Percentiles rank a stretch among this genome's conserved stretches.
These are phyloP conservation scores for Vigna hirtella DNA, from an alignment of 306 rosid species.

Conservation along the genomic window DNA sequence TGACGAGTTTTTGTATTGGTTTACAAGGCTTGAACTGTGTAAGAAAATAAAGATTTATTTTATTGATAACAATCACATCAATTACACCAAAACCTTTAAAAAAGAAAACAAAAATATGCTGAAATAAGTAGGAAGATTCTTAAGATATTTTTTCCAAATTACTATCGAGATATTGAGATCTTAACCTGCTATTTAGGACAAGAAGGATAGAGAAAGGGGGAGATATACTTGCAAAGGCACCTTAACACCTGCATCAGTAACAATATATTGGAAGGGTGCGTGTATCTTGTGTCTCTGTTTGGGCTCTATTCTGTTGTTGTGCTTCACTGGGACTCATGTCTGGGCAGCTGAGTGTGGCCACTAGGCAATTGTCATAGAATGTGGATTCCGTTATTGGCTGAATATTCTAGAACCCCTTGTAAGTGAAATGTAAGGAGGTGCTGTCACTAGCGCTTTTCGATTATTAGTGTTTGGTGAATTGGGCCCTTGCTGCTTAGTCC, in stretches of 20 bases:
- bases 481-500: background rate
- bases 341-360: background rate
- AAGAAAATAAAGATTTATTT: too few relatives aligned
- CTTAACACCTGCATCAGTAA: background rate
- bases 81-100: too few relatives aligned
- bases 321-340: background rate
- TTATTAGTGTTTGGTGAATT: conserved; percentile 6
- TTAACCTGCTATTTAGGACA: too few relatives aligned
- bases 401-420: background rate
- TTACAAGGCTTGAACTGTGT: background rate
- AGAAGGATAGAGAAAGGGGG: background rate
- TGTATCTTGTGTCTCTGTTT: background rate
- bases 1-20: background rate
- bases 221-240: background rate
- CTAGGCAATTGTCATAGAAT: background rate
- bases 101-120: too few relatives aligned
- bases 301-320: background rate
- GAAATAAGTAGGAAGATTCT: too few relatives aligned
- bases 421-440: background rate
- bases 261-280: background rate
- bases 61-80: too few relatives aligned
- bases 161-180: too few relatives aligned
- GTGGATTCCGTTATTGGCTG: background rate
- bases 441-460: background rate
- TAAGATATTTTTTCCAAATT: too few relatives aligned